Base-by-base conservation (phyloP, 106 monocot species). In the Dendrobium catenatum region DNA sequence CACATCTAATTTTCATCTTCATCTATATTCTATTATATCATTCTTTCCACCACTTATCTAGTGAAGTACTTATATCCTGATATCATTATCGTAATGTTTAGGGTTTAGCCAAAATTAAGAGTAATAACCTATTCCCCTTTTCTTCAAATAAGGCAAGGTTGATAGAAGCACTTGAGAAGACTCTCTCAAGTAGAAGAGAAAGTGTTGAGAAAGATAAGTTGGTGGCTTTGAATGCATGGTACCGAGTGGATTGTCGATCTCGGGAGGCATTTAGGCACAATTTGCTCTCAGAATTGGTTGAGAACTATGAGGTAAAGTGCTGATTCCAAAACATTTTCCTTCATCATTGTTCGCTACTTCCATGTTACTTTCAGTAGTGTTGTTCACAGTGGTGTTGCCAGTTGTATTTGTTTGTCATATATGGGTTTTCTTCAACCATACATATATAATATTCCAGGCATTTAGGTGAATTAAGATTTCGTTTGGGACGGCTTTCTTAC, bases 171-270 rank as follows among this genome's bases (percentile, higher is more conserved):
- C 17, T 87, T 41, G 77, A 79, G 77, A 78, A 22, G 3, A 27
- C 82, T 56, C 77, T 81, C 10, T 9, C 80, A 37, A 91, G 91
- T 81, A 84, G 86, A 80, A 90, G 90, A 79, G 78, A 80, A 6
- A 77, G 73, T 68, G 51, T 82, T 73, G 82, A 84, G 83, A 82
- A 81, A 40, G 91, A 95, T 58, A 90, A 90, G 80, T 47, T 77
- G 74, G 55, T 91, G 80, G 91, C 91, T 75, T 79, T 99, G 66
- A 91, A 81, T 86, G 93, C 95, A 54, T 99, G 95, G 93, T 89
- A 85, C 59, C 83, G 91, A 55, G 86, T 99, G 40, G 87, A 89
- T 82, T 89, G 84, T 83, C 82, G 85, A 76, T 90, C 93, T 82
- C 93, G 99, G 81, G 95, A 91, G 81, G 89, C 87, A 29, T 77